These are phyloP conservation scores for Tetradesmus obliquus DNA, from an alignment of 139 green algal species.

Conservation along the genomic window DNA sequence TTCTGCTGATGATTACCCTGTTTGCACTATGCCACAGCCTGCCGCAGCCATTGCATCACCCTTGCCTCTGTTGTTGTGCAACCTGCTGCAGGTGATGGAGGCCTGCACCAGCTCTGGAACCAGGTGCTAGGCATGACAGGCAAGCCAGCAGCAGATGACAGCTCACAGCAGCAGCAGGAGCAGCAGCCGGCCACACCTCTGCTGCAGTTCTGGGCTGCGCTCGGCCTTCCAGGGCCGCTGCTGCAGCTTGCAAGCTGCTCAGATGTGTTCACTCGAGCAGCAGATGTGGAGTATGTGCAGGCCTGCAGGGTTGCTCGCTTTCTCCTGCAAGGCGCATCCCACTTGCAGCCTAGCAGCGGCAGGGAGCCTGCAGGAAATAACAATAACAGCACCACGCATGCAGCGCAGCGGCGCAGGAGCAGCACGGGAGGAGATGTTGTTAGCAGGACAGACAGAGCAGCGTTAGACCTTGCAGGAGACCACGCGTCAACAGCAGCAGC, in stretches of 20 bases:
- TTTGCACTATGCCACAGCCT: too few relatives aligned
- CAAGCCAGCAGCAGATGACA: constrained; percentile 11
- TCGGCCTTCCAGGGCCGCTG: not conserved
- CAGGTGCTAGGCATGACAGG: constrained; percentile 22
- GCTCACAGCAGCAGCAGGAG: not conserved
- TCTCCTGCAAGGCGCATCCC: constrained; percentile 2
- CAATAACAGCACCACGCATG: not conserved
- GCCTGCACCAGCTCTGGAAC: constrained; percentile 26
- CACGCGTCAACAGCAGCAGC: not conserved
- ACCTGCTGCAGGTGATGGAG: not conserved
- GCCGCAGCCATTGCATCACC: too few relatives aligned
- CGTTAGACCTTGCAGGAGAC: not conserved
- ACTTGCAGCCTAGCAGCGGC: constrained; percentile 12
- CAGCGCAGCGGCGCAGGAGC: not conserved
- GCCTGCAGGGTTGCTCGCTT: constrained; percentile 15
- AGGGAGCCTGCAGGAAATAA: not conserved
- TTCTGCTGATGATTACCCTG: too few relatives aligned
- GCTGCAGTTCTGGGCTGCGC: not conserved
- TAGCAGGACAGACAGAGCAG: not conserved
- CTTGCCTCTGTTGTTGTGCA: too few relatives aligned
- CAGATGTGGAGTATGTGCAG: not conserved
- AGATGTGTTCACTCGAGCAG: not conserved
- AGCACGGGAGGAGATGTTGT: not conserved
- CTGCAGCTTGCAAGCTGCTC: constrained; percentile 7
- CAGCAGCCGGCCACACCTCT: not conserved